Percentiles rank a stretch among this genome's conserved stretches.
Conservation (phyloP, 2,329 filamentous ascomycete genomes). For the Rosellinia necatrix region DNA sequence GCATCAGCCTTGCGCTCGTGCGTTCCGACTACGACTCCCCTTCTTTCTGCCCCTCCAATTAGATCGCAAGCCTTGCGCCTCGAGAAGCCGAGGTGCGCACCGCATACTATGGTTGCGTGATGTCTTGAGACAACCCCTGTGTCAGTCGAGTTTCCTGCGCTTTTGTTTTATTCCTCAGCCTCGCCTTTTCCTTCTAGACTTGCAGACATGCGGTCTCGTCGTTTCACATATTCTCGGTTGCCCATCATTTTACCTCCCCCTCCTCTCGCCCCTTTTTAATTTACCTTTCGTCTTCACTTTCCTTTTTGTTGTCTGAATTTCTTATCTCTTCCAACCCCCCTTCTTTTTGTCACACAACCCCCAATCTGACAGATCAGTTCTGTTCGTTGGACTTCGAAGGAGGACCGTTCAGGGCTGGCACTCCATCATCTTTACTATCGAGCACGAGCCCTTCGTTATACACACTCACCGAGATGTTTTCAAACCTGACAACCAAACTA, state of each 20-base stretch:
- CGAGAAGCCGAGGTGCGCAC: background rate
- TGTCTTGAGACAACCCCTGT: slow-evolving; percentile 38
- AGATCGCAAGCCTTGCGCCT: slow-evolving; percentile 11
- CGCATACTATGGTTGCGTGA: background rate
- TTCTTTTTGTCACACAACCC: no score
- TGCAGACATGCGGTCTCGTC: no score
- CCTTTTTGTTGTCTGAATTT: background rate
- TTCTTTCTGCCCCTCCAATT: slow-evolving; percentile 7
- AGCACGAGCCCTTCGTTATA: no score
- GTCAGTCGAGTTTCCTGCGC: slow-evolving; percentile 33
- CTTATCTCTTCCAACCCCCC: no score
- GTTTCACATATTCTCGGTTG: no score
- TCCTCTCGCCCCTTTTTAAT: no score
- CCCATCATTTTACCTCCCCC: background rate
- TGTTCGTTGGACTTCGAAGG: no score
- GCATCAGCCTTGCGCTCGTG: slow-evolving; percentile 19
- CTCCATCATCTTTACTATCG: background rate
- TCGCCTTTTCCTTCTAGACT: slow-evolving; percentile 32
- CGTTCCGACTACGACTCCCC: background rate
- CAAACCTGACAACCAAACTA: slow-evolving; percentile 60
- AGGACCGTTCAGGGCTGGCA: no score
- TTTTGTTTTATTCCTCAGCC: slow-evolving; percentile 29
- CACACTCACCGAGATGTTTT: slow-evolving; percentile 52
- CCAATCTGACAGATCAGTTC: no score
- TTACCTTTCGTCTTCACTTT: no score